Evolutionary conservation across 371 early-diverging fungal species (phyloP).

Genomic region (Circinella minor): DNA sequence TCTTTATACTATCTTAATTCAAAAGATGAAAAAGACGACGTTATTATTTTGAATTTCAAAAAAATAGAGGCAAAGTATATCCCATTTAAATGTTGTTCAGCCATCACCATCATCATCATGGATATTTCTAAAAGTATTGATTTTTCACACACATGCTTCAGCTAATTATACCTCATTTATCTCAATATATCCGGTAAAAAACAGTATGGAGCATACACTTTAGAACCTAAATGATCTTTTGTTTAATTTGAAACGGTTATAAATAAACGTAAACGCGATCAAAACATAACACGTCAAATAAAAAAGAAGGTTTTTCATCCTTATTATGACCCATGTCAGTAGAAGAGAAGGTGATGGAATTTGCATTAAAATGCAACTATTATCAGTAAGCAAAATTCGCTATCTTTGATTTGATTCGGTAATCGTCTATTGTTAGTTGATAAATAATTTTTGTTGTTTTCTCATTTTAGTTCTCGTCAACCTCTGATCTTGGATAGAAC

Average conservation of each 20-base stretch:
- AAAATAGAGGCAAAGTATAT: background rate
- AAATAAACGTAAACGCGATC: too few species aligned
- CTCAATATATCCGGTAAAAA: too few species aligned
- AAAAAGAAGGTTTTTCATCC: too few species aligned
- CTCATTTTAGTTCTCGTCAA: background rate
- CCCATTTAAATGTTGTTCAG: too few species aligned
- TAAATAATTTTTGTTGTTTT: background rate
- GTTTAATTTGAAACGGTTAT: too few species aligned
- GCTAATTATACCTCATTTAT: too few species aligned
- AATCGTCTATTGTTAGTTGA: too few species aligned
- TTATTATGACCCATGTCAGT: conserved; percentile 9
- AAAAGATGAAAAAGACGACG: background rate
- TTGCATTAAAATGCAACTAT: conserved; percentile 14
- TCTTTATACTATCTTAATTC: background rate
- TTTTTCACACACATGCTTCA: too few species aligned
- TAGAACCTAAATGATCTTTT: too few species aligned
- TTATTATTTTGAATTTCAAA: background rate
- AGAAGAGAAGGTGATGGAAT: conserved; percentile 7
- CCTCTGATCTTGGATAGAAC: background rate
- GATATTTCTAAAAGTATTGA: background rate
- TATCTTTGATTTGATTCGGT: background rate
- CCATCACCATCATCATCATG: too few species aligned
- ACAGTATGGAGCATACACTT: too few species aligned
- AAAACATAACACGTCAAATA: too few species aligned
- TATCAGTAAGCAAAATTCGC: background rate